Percentiles rank a stretch among this genome's conserved stretches.
These are phyloP conservation scores for Cryptococcus jaspeensis DNA, from an alignment of 1,284 basidiomycete genomes.

Conservation along the genomic window DNA sequence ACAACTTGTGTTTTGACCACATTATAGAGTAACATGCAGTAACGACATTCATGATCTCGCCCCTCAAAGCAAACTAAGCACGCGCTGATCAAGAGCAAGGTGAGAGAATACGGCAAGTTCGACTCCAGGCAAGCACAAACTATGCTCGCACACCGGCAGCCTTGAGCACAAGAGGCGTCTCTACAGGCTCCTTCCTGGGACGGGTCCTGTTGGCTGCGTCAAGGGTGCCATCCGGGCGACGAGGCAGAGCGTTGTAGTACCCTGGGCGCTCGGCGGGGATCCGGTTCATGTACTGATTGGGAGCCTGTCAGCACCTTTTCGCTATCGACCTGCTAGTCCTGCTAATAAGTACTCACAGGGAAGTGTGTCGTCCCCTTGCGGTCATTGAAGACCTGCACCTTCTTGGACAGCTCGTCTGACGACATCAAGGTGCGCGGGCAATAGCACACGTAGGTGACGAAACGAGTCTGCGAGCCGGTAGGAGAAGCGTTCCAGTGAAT, in stretches of 20 bases:
- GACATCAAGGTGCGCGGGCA: conserved; percentile 14
- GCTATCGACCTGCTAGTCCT: background rate
- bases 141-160: conserved; percentile 17
- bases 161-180: conserved; percentile 18
- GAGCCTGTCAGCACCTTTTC: background rate
- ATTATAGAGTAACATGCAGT: too few species aligned
- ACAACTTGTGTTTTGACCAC: too few species aligned
- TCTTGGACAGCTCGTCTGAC: conserved; percentile 8
- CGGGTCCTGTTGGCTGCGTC: conserved; percentile 18
- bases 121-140: background rate
- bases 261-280: conserved; percentile 18
- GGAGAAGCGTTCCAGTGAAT: conserved; percentile 33
- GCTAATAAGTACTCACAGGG: conserved; percentile 10
- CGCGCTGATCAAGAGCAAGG: too few species aligned
- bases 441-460: conserved; percentile 27
- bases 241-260: conserved; percentile 12
- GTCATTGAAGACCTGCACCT: conserved; percentile 18
- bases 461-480: conserved; percentile 24
- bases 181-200: conserved; percentile 15
- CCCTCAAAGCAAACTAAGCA: too few species aligned
- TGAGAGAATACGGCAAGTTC: too few species aligned
- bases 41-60: too few species aligned
- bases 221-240: conserved; percentile 19
- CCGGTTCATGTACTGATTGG: conserved; percentile 18
- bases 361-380: conserved; percentile 29